These are phyloP conservation scores for Endothia cerciana DNA, from an alignment of 2,329 filamentous ascomycete species.

Conservation along the genomic window DNA sequence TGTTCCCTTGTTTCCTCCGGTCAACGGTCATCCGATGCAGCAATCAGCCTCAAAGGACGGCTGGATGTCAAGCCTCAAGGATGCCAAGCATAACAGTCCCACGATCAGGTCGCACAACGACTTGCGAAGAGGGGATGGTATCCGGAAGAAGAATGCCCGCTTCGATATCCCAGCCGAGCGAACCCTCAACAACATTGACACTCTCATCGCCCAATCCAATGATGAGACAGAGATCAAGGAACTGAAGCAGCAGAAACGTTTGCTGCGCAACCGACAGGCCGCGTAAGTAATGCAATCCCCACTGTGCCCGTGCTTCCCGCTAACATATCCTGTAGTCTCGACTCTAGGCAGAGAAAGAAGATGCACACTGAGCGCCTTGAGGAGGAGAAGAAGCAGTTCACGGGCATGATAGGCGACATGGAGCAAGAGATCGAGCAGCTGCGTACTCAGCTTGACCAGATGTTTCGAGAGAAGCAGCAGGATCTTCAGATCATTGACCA, in stretches of 20 bases:
- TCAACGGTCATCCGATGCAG: slow-evolving; percentile 53
- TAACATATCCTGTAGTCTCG: slow-evolving; percentile 63
- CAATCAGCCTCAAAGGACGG: slow-evolving; percentile 60
- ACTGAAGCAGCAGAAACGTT: slow-evolving; percentile 95
- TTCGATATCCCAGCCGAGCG: slow-evolving; percentile 95
- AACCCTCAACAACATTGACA: slow-evolving; percentile 92
- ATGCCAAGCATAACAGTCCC: slow-evolving; percentile 67
- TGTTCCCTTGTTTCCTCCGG: slow-evolving; percentile 58
- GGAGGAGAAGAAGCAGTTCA: slow-evolving; percentile 93
- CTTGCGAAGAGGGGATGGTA: slow-evolving; percentile 78
- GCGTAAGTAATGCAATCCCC: slow-evolving; percentile 67
- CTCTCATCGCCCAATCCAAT: slow-evolving; percentile 83
- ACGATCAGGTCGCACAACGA: slow-evolving; percentile 76
- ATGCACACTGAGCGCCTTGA: slow-evolving; percentile 96
- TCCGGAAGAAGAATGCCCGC: slow-evolving; percentile 98
- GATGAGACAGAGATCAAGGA: slow-evolving; percentile 96
- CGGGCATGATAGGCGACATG: slow-evolving; percentile 73
- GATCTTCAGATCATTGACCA: slow-evolving; percentile 75
- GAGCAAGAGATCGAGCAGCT: slow-evolving; percentile 76
- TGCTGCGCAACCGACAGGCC: slow-evolving; percentile 93
- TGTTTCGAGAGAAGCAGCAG: slow-evolving; percentile 73
- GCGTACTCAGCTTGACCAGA: slow-evolving; percentile 70
- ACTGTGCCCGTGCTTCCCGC: slow-evolving; percentile 27
- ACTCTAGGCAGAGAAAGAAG: slow-evolving; percentile 97
- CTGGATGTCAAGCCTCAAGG: slow-evolving; percentile 56